Evolutionary conservation across 176 grass and related monocot genomes (phyloP).

Genomic region (Ensete ventricosum): DNA sequence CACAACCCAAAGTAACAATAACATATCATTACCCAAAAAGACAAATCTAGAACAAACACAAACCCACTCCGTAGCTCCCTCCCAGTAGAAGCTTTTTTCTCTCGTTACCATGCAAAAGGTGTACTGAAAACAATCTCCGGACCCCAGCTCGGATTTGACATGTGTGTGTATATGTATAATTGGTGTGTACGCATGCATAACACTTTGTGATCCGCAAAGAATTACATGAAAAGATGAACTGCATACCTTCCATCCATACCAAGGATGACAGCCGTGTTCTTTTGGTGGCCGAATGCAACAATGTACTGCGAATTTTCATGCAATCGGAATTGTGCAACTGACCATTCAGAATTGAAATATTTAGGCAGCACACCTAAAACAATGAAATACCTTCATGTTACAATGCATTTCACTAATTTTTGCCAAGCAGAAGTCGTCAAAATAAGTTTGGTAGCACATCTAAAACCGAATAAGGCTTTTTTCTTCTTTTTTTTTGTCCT

Average conservation of each 20-base stretch:
- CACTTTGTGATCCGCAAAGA: neutral
- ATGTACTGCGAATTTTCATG: conserved; percentile 39
- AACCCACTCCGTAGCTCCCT: no score
- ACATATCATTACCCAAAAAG: neutral
- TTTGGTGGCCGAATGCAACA: conserved; percentile 52
- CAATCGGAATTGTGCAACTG: conserved; percentile 45
- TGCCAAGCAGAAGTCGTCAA: neutral
- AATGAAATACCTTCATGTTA: neutral
- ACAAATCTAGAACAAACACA: no score
- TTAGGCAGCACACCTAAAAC: conserved; percentile 51
- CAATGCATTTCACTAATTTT: neutral
- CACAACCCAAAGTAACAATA: neutral
- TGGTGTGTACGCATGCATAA: neutral
- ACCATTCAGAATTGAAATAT: conserved; percentile 69
- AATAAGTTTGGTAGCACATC: neutral
- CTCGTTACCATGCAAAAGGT: no score
- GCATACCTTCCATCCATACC: conserved; percentile 73
- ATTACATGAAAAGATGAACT: neutral
- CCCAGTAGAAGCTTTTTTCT: no score
- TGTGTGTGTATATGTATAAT: no score
- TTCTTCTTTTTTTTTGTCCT: no score
- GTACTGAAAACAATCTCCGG: no score
- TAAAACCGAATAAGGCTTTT: no score
- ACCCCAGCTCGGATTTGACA: no score
- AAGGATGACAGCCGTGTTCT: conserved; percentile 44